These are phyloP conservation scores for Besnoitia besnoiti DNA, from an alignment of 169 alveolate genomes.

Conservation along the genomic window DNA sequence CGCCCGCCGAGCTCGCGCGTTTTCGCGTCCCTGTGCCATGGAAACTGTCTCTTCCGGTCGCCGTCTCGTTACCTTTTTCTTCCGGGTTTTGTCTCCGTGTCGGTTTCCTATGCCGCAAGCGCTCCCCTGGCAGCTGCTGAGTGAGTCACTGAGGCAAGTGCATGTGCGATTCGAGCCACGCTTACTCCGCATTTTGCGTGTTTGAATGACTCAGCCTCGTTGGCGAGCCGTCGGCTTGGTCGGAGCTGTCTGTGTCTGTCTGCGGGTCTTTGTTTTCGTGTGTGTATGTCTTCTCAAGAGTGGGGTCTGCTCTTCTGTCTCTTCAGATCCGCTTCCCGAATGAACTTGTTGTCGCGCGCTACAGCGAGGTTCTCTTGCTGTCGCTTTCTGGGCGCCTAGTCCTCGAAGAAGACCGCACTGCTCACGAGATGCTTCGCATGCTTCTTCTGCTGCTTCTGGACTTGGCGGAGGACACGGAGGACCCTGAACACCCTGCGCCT, in stretches of 20 bases:
- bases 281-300: too few relatives aligned
- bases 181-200: background rate
- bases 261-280: background rate
- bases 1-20: too few relatives aligned
- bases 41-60: too few relatives aligned
- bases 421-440: constrained; percentile 58
- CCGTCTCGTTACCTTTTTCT: too few relatives aligned
- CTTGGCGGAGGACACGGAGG: constrained; percentile 51
- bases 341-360: constrained; percentile 54
- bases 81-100: too few relatives aligned
- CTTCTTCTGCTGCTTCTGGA: constrained; percentile 37
- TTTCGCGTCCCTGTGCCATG: too few relatives aligned
- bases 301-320: background rate
- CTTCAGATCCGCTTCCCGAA: constrained; percentile 60
- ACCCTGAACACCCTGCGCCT: constrained; percentile 29
- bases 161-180: too few relatives aligned
- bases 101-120: too few relatives aligned
- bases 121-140: too few relatives aligned
- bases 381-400: constrained; percentile 60
- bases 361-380: constrained; percentile 54
- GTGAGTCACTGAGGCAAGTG: too few relatives aligned
- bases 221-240: background rate
- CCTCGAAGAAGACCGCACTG: constrained; percentile 48
- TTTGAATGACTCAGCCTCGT: background rate
- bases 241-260: background rate